Evolutionary conservation across 371 early-diverging fungal genomes (phyloP), one percentile per base, ranked within the genome.

Genomic region (Lichtheimia ornata): DNA sequence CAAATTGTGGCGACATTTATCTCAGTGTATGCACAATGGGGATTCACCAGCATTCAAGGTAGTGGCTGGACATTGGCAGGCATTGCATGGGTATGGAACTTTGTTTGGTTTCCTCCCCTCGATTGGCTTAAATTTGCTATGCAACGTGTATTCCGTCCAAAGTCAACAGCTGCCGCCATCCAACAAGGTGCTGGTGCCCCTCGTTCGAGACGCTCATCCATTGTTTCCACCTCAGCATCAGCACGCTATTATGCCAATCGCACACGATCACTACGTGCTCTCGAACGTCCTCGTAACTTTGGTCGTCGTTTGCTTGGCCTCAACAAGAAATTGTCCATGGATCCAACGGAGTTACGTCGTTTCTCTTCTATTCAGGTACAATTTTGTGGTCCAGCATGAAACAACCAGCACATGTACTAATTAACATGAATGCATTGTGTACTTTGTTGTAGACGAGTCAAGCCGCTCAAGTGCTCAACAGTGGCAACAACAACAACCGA

Each of bases 31-130:
- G 84, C 82, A 44, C 64, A 81, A 67, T 84, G 84, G 84, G 77
- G 74, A 20, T 84, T 84, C 63, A 81, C 84, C 11, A 55, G 73
- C 41, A 82, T 84, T 13, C 22, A 54, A 24, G 81, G 81, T 41
- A 82, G 82, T 61, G 82, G 79, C 18, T 84, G 84, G 84, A 27
- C 66, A 4, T 76, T 76, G 72, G 84, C 76, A 25, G 82, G 84
- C 62, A 85, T 84, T 64, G 87, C 82, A 64, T 89, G 90, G 90
- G 77, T 89, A 69, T 89, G 88, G 88, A 88, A 89, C 83, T 83
- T 89, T 58, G 69, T 89, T 59, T 89, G 90, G 90, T 89, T 86
- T 69, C 63, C 86, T 50, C 90, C 90, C 43, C 69, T 89, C 60
- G 90, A 89, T 71, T 80, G 85, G 56, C 73, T 89, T 84, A 89